phyloP scores from a whole-genome alignment of 139 green algal genomes.

The Gonium pectorale region DNA sequence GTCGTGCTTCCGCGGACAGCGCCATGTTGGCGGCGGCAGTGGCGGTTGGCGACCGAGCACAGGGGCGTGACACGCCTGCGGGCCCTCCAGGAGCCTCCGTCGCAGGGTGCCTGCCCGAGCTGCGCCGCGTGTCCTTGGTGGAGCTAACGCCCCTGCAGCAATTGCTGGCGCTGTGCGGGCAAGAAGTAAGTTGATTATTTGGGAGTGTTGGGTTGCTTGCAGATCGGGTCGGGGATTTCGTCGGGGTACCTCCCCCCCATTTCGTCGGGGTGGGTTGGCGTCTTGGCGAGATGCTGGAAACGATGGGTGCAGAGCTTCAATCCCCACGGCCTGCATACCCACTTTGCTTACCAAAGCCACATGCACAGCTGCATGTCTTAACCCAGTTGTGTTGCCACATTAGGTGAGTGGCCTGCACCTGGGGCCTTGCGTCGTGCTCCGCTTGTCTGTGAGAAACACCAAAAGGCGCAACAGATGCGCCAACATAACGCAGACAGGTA shows the following conservation, averaged over 20 bases:
- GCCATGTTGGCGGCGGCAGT: not conserved
- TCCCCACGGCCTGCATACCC: slow-evolving; percentile 48
- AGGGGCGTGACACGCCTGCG: not conserved
- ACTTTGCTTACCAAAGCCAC: no score
- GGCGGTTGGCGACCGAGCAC: not conserved
- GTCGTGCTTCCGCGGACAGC: not conserved
- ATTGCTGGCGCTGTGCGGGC: slow-evolving; percentile 79
- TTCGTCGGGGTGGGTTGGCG: no score
- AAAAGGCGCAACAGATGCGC: no score
- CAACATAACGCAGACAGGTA: no score
- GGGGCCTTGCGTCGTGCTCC: no score
- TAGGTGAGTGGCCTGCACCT: no score
- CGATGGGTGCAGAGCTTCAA: not conserved
- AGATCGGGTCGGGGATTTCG: not conserved
- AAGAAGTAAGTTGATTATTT: slow-evolving; percentile 56
- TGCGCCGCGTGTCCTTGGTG: not conserved
- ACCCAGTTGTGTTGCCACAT: no score
- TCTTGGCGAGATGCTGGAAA: no score
- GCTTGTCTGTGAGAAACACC: no score
- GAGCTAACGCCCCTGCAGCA: slow-evolving; percentile 68
- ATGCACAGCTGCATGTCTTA: no score
- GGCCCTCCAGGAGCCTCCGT: not conserved
- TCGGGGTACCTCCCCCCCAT: not conserved
- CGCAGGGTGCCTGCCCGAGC: not conserved
- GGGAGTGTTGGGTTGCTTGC: not conserved